Evolutionary conservation across 805 yeast species (phyloP), one percentile per base, ranked within the genome.

Genomic region (Scheffersomyces coipomensis): DNA sequence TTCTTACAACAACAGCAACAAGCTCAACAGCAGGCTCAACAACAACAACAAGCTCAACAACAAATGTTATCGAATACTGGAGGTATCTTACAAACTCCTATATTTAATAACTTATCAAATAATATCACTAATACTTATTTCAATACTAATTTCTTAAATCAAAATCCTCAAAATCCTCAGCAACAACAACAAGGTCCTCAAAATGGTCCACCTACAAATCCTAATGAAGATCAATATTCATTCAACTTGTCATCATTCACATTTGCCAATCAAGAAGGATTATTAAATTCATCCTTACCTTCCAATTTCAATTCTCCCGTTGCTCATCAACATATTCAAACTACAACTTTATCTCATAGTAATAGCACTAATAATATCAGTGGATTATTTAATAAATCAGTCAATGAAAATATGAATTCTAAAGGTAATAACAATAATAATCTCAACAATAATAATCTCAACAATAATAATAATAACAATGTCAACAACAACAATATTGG

Each of bases 61-160:
- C 30, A 27, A 11, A 4, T 13, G 30, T 18, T 27, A 15, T 5
- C 17, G 5, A 27, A 27, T 27, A 13, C 11, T 24, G 27, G 27
- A 10, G n/a, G n/a, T n/a, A 10, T 51, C 16, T 40, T 58, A 23
- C 67, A 59, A 40, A 51, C 62, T 1, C 66, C 68, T 8, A 50
- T 57, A 13, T 41, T 55, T 38, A 62, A 64, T 39, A 47, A 46
- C 13, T 24, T 44, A 7, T 49, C 62, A 44, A 64, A 64, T 42
- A 64, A 63, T 43, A 64, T 64, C 32, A 64, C 71, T 32, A 64
- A 60, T 43, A 57, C 54, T 38, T 65, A 49, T 43, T 64, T 65
- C 53, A 58, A 58, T 42, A 52, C 61, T 3, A 57, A 55, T 43
- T 58, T 55, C 43, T 43, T 53, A 12, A 45, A 40, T 38, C 45